These are phyloP conservation scores for Eremothecium cymbalariae DNA, from an alignment of 1,139 yeast genomes.

Conservation along the genomic window DNA sequence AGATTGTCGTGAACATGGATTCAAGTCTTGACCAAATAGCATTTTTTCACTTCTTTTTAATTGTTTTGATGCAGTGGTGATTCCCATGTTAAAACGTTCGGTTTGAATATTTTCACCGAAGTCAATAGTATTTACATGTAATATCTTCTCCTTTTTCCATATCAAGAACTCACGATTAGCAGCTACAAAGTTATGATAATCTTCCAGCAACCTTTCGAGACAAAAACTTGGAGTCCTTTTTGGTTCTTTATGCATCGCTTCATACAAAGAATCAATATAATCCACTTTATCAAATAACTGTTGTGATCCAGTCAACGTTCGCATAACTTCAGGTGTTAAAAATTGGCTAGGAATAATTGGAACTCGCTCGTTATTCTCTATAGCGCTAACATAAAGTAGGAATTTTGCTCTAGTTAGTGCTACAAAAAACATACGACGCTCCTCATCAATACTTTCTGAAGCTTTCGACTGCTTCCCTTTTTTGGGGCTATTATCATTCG, in stretches of 20 bases:
- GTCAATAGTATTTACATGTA: conserved; percentile 13
- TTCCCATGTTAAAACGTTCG: conserved; percentile 10
- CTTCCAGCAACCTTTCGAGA: conserved; percentile 21
- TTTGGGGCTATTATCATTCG: conserved; percentile 15
- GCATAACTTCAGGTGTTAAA: conserved; percentile 23
- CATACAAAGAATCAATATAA: conserved; percentile 21
- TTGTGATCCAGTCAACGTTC: conserved; percentile 27
- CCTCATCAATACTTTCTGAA: conserved; percentile 48
- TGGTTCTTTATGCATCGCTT: conserved; percentile 12
- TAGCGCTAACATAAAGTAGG: conserved; percentile 34
- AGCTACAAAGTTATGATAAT: conserved; percentile 25
- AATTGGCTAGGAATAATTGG: conserved; percentile 28
- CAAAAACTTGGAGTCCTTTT: conserved; percentile 17
- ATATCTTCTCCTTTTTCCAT: conserved; percentile 24
- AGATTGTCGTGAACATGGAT: no score
- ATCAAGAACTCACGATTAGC: conserved; percentile 24
- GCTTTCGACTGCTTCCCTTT: conserved; percentile 13
- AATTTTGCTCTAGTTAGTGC: conserved; percentile 77
- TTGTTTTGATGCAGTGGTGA: conserved; percentile 28
- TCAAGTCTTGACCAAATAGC: no score
- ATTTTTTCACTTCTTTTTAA: no score
- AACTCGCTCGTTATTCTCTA: conserved; percentile 18
- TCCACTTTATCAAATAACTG: conserved; percentile 19
- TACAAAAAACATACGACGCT: conserved; percentile 76
- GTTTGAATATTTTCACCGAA: conserved; percentile 11